A percentile compares a stretch with the other conserved stretches of the same genome.
Evolutionary conservation across 495 filamentous ascomycete genomes (phyloP).

Genomic region (Penicillium longicatenatum): DNA sequence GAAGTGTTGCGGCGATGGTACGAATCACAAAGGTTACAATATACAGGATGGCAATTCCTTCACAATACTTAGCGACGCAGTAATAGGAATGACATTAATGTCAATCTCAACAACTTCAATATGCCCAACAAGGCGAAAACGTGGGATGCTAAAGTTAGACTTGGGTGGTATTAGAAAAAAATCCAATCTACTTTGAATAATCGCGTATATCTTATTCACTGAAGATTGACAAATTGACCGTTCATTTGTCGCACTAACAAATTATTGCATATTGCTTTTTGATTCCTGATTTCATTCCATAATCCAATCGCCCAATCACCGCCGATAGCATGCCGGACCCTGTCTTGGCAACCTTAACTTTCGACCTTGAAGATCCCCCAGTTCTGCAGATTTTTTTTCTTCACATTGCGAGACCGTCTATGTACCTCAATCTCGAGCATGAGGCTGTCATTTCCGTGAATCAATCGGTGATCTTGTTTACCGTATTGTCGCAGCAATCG

Average conservation of each 20-base stretch:
- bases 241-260: background rate
- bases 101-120: no score
- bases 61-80: no score
- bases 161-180: no score
- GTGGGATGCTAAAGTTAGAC: no score
- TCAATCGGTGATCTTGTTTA: background rate
- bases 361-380: background rate
- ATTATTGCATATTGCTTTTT: background rate
- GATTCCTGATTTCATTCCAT: background rate
- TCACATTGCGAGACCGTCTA: background rate
- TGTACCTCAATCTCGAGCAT: background rate
- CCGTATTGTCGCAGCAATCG: background rate
- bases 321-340: background rate
- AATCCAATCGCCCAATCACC: conserved; percentile 1
- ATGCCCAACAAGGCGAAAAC: no score
- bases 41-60: no score
- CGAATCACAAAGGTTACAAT: no score
- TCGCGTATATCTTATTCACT: no score
- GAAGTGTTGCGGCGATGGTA: no score
- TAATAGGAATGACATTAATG: no score
- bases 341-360: conserved; percentile 5
- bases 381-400: background rate
- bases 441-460: background rate
- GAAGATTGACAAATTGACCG: no score
- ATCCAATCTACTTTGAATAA: no score